Percentiles rank a stretch among this genome's conserved stretches.
phyloP scores from a whole-genome alignment of 148 eudicot species.

The Rhododendron griersonianum region DNA sequence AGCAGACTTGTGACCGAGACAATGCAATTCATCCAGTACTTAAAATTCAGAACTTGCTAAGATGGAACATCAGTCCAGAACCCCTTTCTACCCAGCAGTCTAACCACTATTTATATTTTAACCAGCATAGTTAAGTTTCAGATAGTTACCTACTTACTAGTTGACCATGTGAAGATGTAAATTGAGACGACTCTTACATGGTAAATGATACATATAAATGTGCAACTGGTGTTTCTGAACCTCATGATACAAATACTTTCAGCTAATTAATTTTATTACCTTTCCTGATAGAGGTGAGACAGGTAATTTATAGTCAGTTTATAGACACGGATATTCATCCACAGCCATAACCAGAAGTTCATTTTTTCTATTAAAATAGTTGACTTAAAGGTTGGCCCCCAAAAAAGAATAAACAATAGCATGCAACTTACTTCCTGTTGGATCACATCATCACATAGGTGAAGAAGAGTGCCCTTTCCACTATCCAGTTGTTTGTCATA shows the following conservation, averaged over 20 bases:
- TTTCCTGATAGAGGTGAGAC: background rate
- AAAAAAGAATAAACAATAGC: background rate
- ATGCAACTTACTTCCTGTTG: slow-evolving; percentile 55
- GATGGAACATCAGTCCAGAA: background rate
- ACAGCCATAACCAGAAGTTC: background rate
- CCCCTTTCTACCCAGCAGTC: background rate
- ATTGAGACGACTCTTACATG: background rate
- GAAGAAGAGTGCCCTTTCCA: slow-evolving; percentile 95
- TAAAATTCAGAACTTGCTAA: background rate
- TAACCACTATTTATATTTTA: background rate
- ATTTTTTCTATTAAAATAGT: background rate
- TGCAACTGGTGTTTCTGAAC: background rate
- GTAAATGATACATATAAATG: background rate
- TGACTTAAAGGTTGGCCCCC: background rate
- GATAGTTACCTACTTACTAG: background rate
- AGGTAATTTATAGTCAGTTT: background rate
- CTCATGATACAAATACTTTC: background rate
- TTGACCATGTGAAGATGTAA: background rate
- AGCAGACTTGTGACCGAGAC: background rate
- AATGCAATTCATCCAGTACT: background rate
- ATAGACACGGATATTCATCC: background rate
- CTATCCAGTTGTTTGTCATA: slow-evolving; percentile 98
- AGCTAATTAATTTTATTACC: background rate
- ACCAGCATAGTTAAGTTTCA: background rate
- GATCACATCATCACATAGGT: slow-evolving; percentile 66